phyloP scores from a whole-genome alignment of 164 flowering plant species.

The Liquidambar formosana region DNA sequence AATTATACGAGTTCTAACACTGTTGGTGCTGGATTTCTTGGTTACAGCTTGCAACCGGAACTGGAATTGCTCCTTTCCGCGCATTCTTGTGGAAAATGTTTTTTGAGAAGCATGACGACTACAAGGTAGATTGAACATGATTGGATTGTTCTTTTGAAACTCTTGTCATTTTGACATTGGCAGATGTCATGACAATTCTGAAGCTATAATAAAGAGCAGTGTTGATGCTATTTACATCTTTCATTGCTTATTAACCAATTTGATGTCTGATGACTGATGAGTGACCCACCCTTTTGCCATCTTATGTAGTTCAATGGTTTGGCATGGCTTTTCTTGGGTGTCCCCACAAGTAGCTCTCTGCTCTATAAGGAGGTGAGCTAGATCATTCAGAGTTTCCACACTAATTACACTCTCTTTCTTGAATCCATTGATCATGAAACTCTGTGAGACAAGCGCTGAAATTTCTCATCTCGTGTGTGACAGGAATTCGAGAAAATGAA shows the following conservation, averaged over 20 bases:
- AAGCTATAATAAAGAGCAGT: background rate
- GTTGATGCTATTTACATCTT: too few relatives aligned
- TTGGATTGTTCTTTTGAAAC: background rate
- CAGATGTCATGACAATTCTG: background rate
- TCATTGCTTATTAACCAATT: background rate
- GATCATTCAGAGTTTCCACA: too few relatives aligned
- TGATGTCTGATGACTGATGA: slow-evolving; percentile 1
- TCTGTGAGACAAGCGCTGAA: background rate
- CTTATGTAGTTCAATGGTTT: slow-evolving; percentile 83
- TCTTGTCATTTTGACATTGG: too few relatives aligned
- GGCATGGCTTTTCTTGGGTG: slow-evolving; percentile 99
- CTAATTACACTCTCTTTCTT: too few relatives aligned
- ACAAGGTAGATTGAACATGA: slow-evolving; percentile 55
- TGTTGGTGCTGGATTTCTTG: background rate
- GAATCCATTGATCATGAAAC: background rate
- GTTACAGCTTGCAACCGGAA: slow-evolving; percentile 92
- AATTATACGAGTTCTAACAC: background rate
- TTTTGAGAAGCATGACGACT: slow-evolving; percentile 94
- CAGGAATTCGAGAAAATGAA: slow-evolving; percentile 98
- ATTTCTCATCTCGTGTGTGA: background rate
- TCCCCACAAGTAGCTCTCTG: slow-evolving; percentile 93
- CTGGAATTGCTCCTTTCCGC: slow-evolving; percentile 97
- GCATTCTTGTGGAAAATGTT: slow-evolving; percentile 98
- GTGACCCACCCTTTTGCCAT: slow-evolving; percentile 6
- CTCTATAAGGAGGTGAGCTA: slow-evolving; percentile 88